Conservation (phyloP, 2,329 filamentous ascomycete genomes). For the Claviceps sp. region DNA sequence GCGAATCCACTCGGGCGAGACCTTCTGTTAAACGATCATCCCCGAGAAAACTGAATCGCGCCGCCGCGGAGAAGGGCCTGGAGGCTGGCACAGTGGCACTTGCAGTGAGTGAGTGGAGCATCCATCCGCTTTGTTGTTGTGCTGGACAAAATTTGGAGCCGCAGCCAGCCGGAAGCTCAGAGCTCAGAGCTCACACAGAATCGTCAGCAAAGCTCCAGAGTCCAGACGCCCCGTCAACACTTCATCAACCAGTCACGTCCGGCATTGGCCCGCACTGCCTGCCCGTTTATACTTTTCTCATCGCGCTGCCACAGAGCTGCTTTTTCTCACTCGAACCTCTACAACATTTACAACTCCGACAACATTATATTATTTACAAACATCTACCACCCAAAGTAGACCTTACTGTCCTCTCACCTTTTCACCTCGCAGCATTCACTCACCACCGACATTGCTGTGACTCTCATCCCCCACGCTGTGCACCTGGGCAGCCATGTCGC, state of each 20-base stretch:
- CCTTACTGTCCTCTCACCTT: background rate
- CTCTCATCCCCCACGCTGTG: constrained; percentile 3
- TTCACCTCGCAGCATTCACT: background rate
- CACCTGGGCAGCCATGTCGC: constrained; percentile 2
- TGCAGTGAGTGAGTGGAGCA: background rate
- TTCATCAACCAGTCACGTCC: too few species aligned
- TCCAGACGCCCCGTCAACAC: background rate
- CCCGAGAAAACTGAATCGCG: too few species aligned
- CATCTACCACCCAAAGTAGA: too few species aligned
- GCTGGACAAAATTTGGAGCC: background rate
- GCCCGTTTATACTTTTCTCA: background rate
- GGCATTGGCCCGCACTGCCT: background rate
- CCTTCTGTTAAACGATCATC: too few species aligned
- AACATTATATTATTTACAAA: too few species aligned
- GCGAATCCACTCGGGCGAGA: background rate
- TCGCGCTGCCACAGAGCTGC: too few species aligned
- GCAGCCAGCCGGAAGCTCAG: background rate
- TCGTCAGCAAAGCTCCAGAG: background rate
- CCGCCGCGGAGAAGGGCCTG: too few species aligned
- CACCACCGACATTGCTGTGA: constrained; percentile 1
- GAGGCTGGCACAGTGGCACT: too few species aligned
- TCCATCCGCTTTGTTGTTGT: background rate
- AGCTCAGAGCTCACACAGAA: constrained; percentile 1
- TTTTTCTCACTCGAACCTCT: too few species aligned
- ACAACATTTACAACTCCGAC: too few species aligned